phyloP scores from a whole-genome alignment of 768 basidiomycete species.

The Boletellus ananiceps region DNA sequence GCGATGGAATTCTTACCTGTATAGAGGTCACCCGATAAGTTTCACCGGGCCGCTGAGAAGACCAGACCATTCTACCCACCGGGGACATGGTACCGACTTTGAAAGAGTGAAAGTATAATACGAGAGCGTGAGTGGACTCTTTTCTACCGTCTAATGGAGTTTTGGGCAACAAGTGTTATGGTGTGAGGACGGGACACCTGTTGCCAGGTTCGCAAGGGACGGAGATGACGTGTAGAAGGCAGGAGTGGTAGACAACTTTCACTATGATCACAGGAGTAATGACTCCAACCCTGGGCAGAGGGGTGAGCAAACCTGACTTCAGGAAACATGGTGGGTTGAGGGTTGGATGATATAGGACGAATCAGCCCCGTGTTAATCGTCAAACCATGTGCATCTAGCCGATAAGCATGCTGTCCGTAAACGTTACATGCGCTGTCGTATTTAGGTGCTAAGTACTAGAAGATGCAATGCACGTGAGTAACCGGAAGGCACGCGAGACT shows the following conservation, averaged over 20 bases:
- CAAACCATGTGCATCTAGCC: not conserved
- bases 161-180: constrained; percentile 27
- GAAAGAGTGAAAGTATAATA: constrained; percentile 8
- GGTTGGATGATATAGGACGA: constrained; percentile 18
- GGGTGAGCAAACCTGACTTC: constrained; percentile 14
- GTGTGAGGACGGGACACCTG: constrained; percentile 10
- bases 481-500: not conserved
- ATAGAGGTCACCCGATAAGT: constrained; percentile 2
- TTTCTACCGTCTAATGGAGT: constrained; percentile 29
- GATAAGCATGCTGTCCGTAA: constrained; percentile 1
- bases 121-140: constrained; percentile 10
- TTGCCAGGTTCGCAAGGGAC: constrained; percentile 12
- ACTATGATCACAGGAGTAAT: constrained; percentile 1
- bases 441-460: not conserved
- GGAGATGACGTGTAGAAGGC: constrained; percentile 8
- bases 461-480: constrained; percentile 6
- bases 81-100: constrained; percentile 23
- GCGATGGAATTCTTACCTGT: constrained; percentile 31
- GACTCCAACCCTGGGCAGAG: constrained; percentile 28
- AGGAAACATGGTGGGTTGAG: constrained; percentile 24
- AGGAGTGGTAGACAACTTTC: constrained; percentile 3
- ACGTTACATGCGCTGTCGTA: not conserved
- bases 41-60: not conserved
- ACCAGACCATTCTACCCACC: constrained; percentile 17
- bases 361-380: constrained; percentile 11